phyloP scores from a whole-genome alignment of 495 filamentous ascomycete species.

The Copromyces sp. region DNA sequence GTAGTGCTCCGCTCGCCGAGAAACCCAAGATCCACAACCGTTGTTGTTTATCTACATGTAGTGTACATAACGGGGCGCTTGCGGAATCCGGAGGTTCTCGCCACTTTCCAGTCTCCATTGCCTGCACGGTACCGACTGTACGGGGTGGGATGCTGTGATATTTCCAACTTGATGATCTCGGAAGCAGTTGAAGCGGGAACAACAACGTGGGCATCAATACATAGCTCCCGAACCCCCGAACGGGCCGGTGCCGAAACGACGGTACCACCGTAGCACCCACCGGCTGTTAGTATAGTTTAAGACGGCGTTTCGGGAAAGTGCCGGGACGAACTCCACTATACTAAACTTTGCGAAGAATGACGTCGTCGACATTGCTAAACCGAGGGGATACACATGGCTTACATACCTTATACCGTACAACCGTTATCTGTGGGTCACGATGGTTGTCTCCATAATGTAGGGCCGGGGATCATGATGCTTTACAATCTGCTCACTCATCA shows the following conservation, averaged over 20 bases:
- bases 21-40: neutral
- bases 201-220: neutral
- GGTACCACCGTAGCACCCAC: neutral
- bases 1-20: too few relatives aligned
- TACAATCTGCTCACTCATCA: neutral
- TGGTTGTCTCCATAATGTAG: neutral
- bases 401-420: neutral
- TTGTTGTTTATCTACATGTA: neutral
- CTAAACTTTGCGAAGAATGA: neutral
- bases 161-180: neutral
- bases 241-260: neutral
- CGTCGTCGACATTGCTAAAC: neutral
- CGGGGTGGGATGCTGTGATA: neutral
- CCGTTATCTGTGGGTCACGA: neutral
- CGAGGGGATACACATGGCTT: neutral
- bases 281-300: neutral
- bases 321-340: neutral
- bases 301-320: neutral
- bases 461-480: neutral
- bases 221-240: neutral
- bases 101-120: neutral
- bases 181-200: neutral
- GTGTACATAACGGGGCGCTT: neutral
- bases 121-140: neutral
- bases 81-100: neutral